Evolutionary conservation across 2,329 filamentous ascomycete genomes (phyloP).

Genomic region (Sphaerostilbella broomeana): DNA sequence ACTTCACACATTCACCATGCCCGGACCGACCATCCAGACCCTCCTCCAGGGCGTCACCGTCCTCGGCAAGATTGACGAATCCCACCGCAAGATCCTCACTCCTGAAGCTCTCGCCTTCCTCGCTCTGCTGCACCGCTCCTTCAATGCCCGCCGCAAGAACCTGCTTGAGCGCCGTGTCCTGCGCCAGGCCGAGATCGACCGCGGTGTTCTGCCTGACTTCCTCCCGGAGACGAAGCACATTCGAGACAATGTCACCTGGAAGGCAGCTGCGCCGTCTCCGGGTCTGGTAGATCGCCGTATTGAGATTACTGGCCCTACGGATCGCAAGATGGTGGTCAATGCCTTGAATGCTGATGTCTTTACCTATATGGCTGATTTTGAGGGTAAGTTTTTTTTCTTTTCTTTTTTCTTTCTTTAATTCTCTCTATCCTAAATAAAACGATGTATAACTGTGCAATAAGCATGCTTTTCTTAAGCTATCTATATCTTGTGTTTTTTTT

Average conservation of each 20-base stretch:
- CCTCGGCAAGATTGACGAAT: slow-evolving; percentile 69
- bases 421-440: neutral
- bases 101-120: slow-evolving; percentile 88
- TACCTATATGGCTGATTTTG: slow-evolving; percentile 99
- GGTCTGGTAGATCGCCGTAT: slow-evolving; percentile 89
- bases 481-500: neutral
- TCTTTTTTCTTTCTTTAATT: slow-evolving; percentile 10
- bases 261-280: slow-evolving; percentile 81
- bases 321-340: slow-evolving; percentile 99
- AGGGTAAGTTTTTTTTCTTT: slow-evolving; percentile 54
- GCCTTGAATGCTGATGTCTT: slow-evolving; percentile 92
- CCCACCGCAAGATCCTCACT: slow-evolving; percentile 84
- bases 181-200: slow-evolving; percentile 89
- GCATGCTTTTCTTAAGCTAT: neutral
- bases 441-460: too few species aligned
- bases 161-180: slow-evolving; percentile 80
- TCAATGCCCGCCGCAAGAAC: slow-evolving; percentile 81
- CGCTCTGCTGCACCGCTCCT: slow-evolving; percentile 87
- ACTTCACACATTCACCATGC: slow-evolving; percentile 42
- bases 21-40: slow-evolving; percentile 60
- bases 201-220: slow-evolving; percentile 84
- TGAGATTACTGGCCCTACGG: slow-evolving; percentile 95
- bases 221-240: slow-evolving; percentile 93
- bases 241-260: slow-evolving; percentile 91
- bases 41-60: slow-evolving; percentile 86